Conservation (phyloP, 345 rosid species). For the Reutealis trisperma region DNA sequence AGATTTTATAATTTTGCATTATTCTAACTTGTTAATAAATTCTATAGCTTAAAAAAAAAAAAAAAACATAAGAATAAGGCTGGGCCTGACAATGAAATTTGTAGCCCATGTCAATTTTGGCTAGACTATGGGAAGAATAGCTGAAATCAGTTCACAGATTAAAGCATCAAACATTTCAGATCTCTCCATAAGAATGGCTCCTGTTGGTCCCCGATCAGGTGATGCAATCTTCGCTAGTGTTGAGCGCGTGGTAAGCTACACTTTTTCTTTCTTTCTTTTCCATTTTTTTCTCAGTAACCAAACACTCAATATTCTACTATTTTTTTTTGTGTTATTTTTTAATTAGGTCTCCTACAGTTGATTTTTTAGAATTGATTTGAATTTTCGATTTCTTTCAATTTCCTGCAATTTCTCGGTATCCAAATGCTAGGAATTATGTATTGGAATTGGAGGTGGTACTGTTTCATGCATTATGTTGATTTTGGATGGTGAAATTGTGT, state of each 20-base stretch:
- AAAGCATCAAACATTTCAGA: background rate
- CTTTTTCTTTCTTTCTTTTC: background rate
- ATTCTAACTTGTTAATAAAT: too few species aligned
- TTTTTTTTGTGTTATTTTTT: background rate
- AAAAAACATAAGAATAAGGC: too few species aligned
- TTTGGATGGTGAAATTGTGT: constrained; percentile 23
- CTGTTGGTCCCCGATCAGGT: constrained; percentile 81
- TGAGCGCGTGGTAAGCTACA: constrained; percentile 70
- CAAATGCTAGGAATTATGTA: background rate
- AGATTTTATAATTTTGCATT: too few species aligned
- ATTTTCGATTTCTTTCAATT: background rate
- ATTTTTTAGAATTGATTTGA: background rate
- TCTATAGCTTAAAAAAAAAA: background rate
- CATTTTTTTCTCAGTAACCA: constrained; percentile 8
- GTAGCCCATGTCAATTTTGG: too few species aligned
- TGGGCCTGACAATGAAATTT: too few species aligned
- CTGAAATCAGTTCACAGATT: background rate
- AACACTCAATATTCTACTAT: background rate
- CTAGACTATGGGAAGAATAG: too few species aligned
- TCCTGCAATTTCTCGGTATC: background rate
- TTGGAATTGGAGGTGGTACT: constrained; percentile 4
- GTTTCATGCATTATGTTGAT: constrained; percentile 5
- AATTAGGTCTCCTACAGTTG: background rate
- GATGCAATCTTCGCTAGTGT: constrained; percentile 88
- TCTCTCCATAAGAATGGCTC: constrained; percentile 48